Evolutionary conservation across 805 yeast genomes (phyloP), one percentile per base, ranked within the genome.

Genomic region (Ogataea salicorniae): DNA sequence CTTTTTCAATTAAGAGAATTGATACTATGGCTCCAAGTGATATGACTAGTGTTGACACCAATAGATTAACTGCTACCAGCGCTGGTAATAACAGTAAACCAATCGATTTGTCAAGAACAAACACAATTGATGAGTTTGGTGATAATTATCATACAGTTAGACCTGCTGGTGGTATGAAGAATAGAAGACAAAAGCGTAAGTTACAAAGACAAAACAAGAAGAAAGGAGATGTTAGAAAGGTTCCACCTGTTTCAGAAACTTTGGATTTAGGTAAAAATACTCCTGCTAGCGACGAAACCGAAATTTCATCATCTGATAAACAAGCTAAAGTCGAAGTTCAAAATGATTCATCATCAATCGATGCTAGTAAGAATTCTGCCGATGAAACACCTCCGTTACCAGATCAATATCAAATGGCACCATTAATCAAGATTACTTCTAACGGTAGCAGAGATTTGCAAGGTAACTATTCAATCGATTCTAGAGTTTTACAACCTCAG

Each of bases 1-100:
- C 94, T 0, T 81, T 87, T 56, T 88, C 96, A 2, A 75, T 91
- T 51, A 91, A 85, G 50, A 77, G 95, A 59, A 78, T 89, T 40
- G 97, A 89, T 60, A 87, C 95, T 0, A 69, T 69, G 53, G 77
- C 75, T 17, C 70, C 75, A 15, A 46, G 57, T 3, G 51, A 45
- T 15, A 53, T 48, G 34, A 41, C 42, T 2, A 41, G 43, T 13
- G 41, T 46, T 15, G 46, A 44, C 33, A 23, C 23, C 36, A 34
- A 39, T 16, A 35, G 31, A 26, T 26, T 26, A 3, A 26, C 13
- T 26, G 13, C 31, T 11, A 9, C 31, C 4, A 50, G 51, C n/a
- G 42, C 39, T 13, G 46, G 58, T 54, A 20, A 50, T 23, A 34
- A 43, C 39, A 46, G 55, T 29, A 47, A 54, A 34, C 56, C 61